These are phyloP conservation scores for Diutina scorzettiae DNA, from an alignment of 1,139 yeast genomes.

Conservation along the genomic window DNA sequence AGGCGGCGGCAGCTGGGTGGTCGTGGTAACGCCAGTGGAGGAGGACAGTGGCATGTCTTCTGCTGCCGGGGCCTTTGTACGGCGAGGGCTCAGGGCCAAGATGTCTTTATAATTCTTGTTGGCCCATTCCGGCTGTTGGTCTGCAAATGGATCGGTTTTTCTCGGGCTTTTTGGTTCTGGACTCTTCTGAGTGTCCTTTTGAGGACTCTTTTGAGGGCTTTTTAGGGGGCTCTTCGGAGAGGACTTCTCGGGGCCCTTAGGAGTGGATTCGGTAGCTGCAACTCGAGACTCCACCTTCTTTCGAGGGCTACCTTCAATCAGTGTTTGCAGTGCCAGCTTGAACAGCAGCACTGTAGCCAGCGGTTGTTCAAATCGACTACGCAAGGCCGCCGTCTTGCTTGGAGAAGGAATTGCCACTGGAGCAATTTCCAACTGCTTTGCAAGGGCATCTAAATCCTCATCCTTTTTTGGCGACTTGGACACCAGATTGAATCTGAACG, in stretches of 20 bases:
- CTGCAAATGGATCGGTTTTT: slow-evolving; percentile 6
- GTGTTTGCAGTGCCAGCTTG: not conserved
- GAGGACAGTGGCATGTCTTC: slow-evolving; percentile 17
- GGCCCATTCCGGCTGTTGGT: slow-evolving; percentile 17
- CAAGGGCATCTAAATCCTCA: slow-evolving; percentile 4
- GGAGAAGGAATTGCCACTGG: not conserved
- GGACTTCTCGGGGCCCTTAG: not conserved
- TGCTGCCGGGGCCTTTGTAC: not conserved
- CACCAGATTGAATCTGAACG: not conserved
- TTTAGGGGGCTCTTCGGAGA: no score
- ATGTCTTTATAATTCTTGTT: slow-evolving; percentile 11
- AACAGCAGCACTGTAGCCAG: slow-evolving; percentile 5
- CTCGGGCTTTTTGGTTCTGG: not conserved
- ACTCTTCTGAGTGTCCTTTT: not conserved
- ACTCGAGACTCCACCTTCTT: not conserved
- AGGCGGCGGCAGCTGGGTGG: slow-evolving; percentile 10
- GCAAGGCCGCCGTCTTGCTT: slow-evolving; percentile 1
- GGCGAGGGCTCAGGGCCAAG: slow-evolving; percentile 6
- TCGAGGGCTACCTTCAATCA: not conserved
- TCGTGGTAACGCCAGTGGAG: slow-evolving; percentile 15
- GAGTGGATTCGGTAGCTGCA: not conserved
- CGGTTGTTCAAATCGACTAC: slow-evolving; percentile 4
- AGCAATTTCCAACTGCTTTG: slow-evolving; percentile 3
- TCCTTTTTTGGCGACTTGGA: not conserved
- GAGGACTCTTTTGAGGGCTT: not conserved